These are phyloP conservation scores for Fonsecaea multimorphosa DNA, from an alignment of 2,329 filamentous ascomycete genomes.

Conservation along the genomic window DNA sequence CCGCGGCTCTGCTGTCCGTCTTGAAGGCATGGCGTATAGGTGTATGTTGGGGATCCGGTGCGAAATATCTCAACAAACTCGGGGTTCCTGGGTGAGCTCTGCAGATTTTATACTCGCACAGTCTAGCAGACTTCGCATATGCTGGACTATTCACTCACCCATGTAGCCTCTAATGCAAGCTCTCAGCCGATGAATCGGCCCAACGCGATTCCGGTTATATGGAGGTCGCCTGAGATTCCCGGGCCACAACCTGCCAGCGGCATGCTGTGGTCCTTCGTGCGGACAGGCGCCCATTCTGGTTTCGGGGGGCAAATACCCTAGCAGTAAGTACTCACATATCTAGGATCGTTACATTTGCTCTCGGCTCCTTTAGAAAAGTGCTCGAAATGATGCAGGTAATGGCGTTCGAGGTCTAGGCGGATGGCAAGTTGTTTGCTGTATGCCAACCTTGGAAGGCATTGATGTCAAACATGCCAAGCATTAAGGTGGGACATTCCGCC, in stretches of 20 bases:
- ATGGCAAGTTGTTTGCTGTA: not conserved
- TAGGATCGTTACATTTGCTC: no score
- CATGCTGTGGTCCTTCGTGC: not conserved
- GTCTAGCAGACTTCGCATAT: conserved; percentile 2
- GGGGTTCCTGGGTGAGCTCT: not conserved
- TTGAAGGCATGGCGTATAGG: conserved; percentile 9
- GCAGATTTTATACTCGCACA: conserved; percentile 1
- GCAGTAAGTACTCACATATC: not conserved
- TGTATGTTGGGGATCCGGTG: not conserved
- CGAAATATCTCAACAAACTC: not conserved
- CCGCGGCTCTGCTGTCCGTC: conserved; percentile 21
- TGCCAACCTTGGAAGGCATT: conserved; percentile 5
- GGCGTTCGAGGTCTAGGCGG: conserved; percentile 10
- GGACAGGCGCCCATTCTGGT: conserved; percentile 3
- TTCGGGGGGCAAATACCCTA: not conserved
- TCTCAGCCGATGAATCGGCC: conserved; percentile 3
- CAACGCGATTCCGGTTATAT: conserved; percentile 12
- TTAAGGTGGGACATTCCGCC: conserved; percentile 5
- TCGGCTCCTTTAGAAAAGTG: no score
- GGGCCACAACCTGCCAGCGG: conserved; percentile 9
- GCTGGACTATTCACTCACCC: conserved; percentile 1
- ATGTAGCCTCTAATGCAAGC: conserved; percentile 7
- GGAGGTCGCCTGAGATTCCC: conserved; percentile 7
- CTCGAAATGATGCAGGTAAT: no score
- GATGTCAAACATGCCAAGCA: conserved; percentile 19